Evolutionary conservation across 352 stramenopile species (phyloP).

Genomic region (Pythium diclinum): DNA sequence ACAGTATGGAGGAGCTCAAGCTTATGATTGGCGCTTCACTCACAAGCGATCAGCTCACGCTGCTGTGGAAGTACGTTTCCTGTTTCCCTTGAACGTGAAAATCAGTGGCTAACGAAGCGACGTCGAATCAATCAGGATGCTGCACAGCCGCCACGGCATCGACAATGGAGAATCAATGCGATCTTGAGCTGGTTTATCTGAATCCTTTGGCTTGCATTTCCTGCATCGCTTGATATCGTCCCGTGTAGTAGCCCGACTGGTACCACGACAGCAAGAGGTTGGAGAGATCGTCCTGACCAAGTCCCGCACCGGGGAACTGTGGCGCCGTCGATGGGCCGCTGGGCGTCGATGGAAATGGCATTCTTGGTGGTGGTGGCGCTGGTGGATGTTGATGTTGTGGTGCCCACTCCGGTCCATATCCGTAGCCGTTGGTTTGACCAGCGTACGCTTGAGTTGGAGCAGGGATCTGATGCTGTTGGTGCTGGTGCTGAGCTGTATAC

Average conservation of each 20-base stretch:
- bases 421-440: background rate
- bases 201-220: constrained; percentile 41
- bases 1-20: constrained; percentile 7
- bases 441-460: constrained; percentile 12
- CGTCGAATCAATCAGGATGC: constrained; percentile 1
- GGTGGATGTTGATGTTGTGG: background rate
- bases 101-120: no score
- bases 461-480: constrained; percentile 1
- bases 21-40: constrained; percentile 8
- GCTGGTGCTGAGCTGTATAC: background rate
- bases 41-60: background rate
- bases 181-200: constrained; percentile 15
- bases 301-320: background rate
- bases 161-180: background rate
- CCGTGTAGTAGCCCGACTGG: constrained; percentile 81
- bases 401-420: constrained; percentile 5
- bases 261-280: constrained; percentile 83
- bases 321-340: background rate
- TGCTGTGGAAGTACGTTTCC: constrained; percentile 19
- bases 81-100: no score
- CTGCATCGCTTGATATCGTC: constrained; percentile 72
- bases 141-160: constrained; percentile 18
- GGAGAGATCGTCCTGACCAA: constrained; percentile 47
- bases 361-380: constrained; percentile 14
- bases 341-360: constrained; percentile 14